Conservation (phyloP, 495 filamentous ascomycete genomes). For the Penicillium cataractarum region DNA sequence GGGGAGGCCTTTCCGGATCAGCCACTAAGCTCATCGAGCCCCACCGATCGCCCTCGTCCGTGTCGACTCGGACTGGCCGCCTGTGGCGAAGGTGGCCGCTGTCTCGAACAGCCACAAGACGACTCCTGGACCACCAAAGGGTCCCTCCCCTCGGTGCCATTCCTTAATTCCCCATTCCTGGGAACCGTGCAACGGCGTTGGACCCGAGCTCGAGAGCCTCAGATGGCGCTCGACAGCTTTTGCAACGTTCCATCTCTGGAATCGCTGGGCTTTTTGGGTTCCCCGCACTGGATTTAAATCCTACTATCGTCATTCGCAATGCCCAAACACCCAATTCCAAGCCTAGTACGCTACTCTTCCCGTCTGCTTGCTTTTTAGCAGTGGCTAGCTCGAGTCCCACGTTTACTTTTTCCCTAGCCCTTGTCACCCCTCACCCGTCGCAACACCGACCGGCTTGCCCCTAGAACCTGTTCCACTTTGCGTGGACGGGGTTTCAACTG, state of each 20-base stretch:
- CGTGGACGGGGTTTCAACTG: conserved; percentile 8
- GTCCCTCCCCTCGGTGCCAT: conserved; percentile 9
- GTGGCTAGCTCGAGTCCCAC: conserved; percentile 19
- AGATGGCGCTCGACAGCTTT: background rate
- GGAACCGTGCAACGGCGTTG: conserved; percentile 27
- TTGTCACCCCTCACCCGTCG: background rate
- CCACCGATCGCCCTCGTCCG: conserved; percentile 19
- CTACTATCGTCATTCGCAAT: conserved; percentile 2
- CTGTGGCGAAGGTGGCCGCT: conserved; percentile 9
- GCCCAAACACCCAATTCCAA: background rate
- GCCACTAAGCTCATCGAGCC: conserved; percentile 23
- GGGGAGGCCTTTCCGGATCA: conserved; percentile 20
- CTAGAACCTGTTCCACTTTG: conserved; percentile 2
- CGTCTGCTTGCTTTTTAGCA: conserved; percentile 12
- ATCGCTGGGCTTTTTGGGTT: conserved; percentile 6
- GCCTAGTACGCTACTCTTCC: background rate
- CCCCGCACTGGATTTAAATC: conserved; percentile 3
- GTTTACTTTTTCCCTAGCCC: conserved; percentile 4
- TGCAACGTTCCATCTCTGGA: conserved; percentile 25
- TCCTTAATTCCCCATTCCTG: conserved; percentile 19
- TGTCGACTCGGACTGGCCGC: background rate
- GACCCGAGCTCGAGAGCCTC: conserved; percentile 21
- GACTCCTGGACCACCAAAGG: conserved; percentile 2
- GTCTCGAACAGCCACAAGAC: conserved; percentile 5
- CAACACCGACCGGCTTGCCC: background rate